Evolutionary conservation across 2,329 filamentous ascomycete species (phyloP), one percentile per base, ranked within the genome.

Genomic region (Fusarium proliferatum): DNA sequence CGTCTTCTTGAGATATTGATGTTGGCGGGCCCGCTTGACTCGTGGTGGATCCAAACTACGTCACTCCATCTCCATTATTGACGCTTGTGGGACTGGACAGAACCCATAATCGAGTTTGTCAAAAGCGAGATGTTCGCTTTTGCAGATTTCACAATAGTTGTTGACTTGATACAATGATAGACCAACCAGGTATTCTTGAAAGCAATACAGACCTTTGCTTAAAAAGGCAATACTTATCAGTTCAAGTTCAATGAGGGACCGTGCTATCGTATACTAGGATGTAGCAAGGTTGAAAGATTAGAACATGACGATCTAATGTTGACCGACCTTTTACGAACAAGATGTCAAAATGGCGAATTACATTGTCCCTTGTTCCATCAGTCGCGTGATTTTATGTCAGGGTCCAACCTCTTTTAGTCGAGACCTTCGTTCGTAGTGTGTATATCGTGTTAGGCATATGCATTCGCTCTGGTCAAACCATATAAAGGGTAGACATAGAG

Each of bases 31-130:
- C 68, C 55, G 30, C 36, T 70, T 58, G 55, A 66, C 52, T 67
- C 51, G 49, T 16, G 23, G 75, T 76, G 75, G 75, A 55, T 45
- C 57, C 57, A 30, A 19, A 15, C 51, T 76, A 77, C 76, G 76
- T 77, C 76, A 77, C 61, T 58, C 63, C 39, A 45, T 51, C 39
- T 42, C 59, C 49, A 28, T 38, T 53, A 39, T 69, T 6, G 30
- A 70, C 36, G 53, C 36, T 21, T 53, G 23, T 39, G 38, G 36
- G 28, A 39, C 38, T 43, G 34, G 17, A 48, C 19, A 41, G 52
- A 17, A 67, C 53, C 23, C 19, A 39, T 55, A 41, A 36, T 67
- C 34, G 30, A 26, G 33, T 34, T 62, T 39, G 43, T 42, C 39
- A 43, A 39, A 34, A 28, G 26, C 23, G 33, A 67, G 17, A 38